These are phyloP conservation scores for Erigeron philadelphicus DNA, from an alignment of 140 eudicot species.

Conservation along the genomic window DNA sequence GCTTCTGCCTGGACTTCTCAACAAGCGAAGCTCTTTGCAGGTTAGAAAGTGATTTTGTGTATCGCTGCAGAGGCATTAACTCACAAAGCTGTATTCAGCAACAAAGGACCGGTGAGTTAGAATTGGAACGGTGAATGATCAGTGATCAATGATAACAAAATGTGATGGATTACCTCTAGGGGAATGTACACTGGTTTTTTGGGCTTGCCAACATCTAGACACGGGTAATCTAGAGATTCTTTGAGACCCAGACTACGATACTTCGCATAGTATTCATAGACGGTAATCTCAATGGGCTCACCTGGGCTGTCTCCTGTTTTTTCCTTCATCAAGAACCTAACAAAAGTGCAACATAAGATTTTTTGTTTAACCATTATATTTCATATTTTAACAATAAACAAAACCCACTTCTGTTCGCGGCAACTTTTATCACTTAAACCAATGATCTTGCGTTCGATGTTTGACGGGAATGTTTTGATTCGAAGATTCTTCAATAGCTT, in stretches of 20 bases:
- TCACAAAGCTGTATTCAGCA: slow-evolving; percentile 43
- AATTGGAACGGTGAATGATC: neutral
- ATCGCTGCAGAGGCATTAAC: slow-evolving; percentile 58
- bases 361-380: neutral
- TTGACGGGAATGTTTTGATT: slow-evolving; percentile 40
- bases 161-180: slow-evolving; percentile 46
- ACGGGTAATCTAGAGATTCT: slow-evolving; percentile 54
- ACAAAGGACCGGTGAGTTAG: neutral
- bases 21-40: slow-evolving; percentile 60
- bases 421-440: slow-evolving; percentile 64
- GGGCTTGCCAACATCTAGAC: slow-evolving; percentile 78
- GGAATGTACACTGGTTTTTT: slow-evolving; percentile 60
- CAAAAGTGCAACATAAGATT: neutral
- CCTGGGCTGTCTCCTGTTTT: slow-evolving; percentile 35
- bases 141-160: neutral
- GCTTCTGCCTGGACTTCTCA: slow-evolving; percentile 76
- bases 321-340: slow-evolving; percentile 47
- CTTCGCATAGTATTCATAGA: slow-evolving; percentile 53
- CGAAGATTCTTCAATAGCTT: slow-evolving; percentile 50
- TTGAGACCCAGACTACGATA: slow-evolving; percentile 28
- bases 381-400: neutral
- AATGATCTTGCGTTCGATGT: slow-evolving; percentile 48
- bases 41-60: slow-evolving; percentile 56
- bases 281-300: slow-evolving; percentile 43
- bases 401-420: slow-evolving; percentile 45